Evolutionary conservation across 129 eudicot genomes (phyloP), one percentile per base, ranked within the genome.

Genomic region (Flaveria ramosissima): DNA sequence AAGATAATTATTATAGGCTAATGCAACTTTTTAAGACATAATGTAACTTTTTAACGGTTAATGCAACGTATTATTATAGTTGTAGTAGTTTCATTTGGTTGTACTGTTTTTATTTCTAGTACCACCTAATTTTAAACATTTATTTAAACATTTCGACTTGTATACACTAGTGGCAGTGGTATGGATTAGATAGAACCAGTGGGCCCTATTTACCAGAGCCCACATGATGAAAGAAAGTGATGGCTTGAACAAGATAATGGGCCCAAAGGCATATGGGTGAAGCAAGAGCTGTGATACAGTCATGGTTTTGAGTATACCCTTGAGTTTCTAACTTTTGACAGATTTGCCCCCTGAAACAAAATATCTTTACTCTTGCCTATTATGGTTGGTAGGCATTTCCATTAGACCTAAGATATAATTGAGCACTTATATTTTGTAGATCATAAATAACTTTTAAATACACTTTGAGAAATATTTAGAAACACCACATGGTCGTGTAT

Each of bases 261-360:
- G 61, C 32, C 71, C 24, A 73, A 19, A 42, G 48, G 61, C 57
- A 24, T 11, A 11, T 59, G 24, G 42, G 32, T 61, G n/a, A n/a
- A n/a, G n/a, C n/a, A 21, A 47, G 70, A 74, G 78, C 78, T 74
- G 78, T 59, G 47, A 59, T 26, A 39, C 45, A 42, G 56, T 57
- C 69, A 73, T 43, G 20, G 70, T 8, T 43, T 74, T 74, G 53
- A 9, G 59, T 26, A 61, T 27, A 1, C 0, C 68, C 68, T 26
- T 27, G 1, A 9, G 26, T 20, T 62, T 62, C 23, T 2, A 26
- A 2, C 0, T 26, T 62, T 62, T 62, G 20, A 62, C 43, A 26
- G 5, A 24, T 62, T 12, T 26, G 0, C 19, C 17, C 42, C 68
- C 19, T 27, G 26, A 62, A 62, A 4, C 42, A 62, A 62, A 13